phyloP scores from a whole-genome alignment of 139 green algal genomes.

The Nannochloris sp. region DNA sequence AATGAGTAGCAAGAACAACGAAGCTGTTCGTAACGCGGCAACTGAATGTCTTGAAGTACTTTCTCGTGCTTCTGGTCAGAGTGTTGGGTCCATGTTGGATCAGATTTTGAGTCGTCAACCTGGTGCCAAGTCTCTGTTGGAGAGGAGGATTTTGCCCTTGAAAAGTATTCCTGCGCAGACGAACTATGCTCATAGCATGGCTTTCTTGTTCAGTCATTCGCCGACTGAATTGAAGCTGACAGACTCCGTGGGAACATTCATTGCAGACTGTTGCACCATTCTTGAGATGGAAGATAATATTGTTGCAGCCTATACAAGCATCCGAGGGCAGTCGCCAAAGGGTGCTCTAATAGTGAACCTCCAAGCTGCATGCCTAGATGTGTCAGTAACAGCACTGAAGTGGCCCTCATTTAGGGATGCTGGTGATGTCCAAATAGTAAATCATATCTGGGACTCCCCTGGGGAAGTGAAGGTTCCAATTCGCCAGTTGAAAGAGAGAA shows the following conservation, averaged over 20 bases:
- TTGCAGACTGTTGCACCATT: slow-evolving; percentile 41
- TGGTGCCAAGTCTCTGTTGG: slow-evolving; percentile 18
- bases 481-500: slow-evolving; percentile 7
- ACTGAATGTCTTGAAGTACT: background rate
- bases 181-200: slow-evolving; percentile 27
- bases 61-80: background rate
- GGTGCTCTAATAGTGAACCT: slow-evolving; percentile 44
- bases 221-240: slow-evolving; percentile 19
- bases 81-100: background rate
- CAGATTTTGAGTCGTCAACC: background rate
- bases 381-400: slow-evolving; percentile 62
- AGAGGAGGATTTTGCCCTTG: slow-evolving; percentile 50
- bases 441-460: background rate
- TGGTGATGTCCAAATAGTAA: background rate
- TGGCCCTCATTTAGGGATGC: slow-evolving; percentile 47
- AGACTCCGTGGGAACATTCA: slow-evolving; percentile 16
- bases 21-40: slow-evolving; percentile 9
- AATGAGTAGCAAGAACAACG: slow-evolving; percentile 21
- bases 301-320: slow-evolving; percentile 8
- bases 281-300: slow-evolving; percentile 45
- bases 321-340: slow-evolving; percentile 9
- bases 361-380: slow-evolving; percentile 62
- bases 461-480: slow-evolving; percentile 6
- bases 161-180: slow-evolving; percentile 20
- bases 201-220: slow-evolving; percentile 20